Evolutionary conservation across 31 red algal species (phyloP).

Genomic region (Asparagopsis taxiformis): DNA sequence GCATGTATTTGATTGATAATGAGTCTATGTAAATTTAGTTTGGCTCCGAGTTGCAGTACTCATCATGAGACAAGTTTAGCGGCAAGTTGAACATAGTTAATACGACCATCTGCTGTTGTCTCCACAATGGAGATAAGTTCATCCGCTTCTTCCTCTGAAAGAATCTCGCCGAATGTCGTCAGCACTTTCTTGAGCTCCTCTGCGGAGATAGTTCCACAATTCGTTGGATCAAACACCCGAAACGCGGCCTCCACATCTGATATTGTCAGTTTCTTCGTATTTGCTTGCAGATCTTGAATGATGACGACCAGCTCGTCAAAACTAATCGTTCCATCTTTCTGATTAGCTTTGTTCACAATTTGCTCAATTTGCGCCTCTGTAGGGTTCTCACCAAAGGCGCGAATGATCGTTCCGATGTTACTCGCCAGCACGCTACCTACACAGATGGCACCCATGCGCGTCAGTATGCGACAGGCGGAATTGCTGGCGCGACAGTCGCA

Average conservation of each 20-base stretch:
- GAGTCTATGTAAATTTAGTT: no score
- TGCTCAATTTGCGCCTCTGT: conserved; percentile 62
- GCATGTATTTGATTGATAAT: no score
- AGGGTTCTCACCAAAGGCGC: conserved; percentile 65
- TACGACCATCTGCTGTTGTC: conserved; percentile 57
- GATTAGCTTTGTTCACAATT: conserved; percentile 34
- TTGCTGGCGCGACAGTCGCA: background rate
- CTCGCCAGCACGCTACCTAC: conserved; percentile 54
- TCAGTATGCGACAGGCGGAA: background rate
- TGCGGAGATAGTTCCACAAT: conserved; percentile 36
- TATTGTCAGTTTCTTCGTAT: conserved; percentile 32
- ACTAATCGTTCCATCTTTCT: conserved; percentile 40
- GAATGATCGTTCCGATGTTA: conserved; percentile 67
- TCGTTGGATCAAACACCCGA: conserved; percentile 63
- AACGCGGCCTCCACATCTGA: conserved; percentile 78
- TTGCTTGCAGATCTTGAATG: conserved; percentile 33
- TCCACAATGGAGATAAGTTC: conserved; percentile 61
- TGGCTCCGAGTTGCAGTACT: no score
- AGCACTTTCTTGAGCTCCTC: conserved; percentile 64
- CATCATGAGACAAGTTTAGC: conserved; percentile 37
- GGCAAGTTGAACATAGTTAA: conserved; percentile 74
- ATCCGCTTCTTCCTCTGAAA: conserved; percentile 78
- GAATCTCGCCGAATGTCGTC: conserved; percentile 80
- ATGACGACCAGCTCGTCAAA: conserved; percentile 59
- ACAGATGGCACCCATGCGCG: no score